These are phyloP conservation scores for Epichloe amarillans DNA, from an alignment of 2,329 filamentous ascomycete genomes.

Conservation along the genomic window DNA sequence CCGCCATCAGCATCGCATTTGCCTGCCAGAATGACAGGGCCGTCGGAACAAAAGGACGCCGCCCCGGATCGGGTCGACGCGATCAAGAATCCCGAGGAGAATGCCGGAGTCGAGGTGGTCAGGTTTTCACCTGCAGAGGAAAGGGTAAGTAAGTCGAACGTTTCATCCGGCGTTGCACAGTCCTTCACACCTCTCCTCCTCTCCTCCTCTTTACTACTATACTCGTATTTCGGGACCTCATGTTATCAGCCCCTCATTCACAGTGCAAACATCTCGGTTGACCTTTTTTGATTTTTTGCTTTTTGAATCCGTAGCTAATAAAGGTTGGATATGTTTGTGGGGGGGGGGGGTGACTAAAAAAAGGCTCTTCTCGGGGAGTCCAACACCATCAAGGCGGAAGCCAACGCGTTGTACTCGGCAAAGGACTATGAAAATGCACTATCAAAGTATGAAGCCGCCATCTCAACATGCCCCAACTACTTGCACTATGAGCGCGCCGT, in stretches of 20 bases:
- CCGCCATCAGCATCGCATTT: background rate
- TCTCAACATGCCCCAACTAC: slow-evolving; percentile 68
- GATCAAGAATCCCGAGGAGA: background rate
- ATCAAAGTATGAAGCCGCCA: slow-evolving; percentile 67
- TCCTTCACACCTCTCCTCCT: no score
- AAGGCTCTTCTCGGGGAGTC: slow-evolving; percentile 63
- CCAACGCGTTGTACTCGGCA: slow-evolving; percentile 66
- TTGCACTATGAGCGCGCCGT: slow-evolving; percentile 82
- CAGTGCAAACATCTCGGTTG: background rate
- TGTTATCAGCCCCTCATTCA: background rate
- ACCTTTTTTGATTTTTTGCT: background rate
- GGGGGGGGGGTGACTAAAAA: slow-evolving; percentile 29
- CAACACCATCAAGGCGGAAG: slow-evolving; percentile 57
- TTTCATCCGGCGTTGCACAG: no score
- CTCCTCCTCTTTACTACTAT: no score
- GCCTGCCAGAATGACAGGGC: background rate
- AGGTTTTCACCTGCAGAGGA: slow-evolving; percentile 43
- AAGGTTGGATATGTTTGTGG: background rate
- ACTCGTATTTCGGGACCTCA: background rate
- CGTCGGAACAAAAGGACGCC: background rate
- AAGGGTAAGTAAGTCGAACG: slow-evolving; percentile 30
- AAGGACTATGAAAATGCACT: slow-evolving; percentile 66
- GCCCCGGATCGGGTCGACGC: background rate
- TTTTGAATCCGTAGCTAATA: no score
- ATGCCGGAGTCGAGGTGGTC: slow-evolving; percentile 13